Conservation (phyloP, 73 alveolate species). For the Blepharisma stoltei region DNA sequence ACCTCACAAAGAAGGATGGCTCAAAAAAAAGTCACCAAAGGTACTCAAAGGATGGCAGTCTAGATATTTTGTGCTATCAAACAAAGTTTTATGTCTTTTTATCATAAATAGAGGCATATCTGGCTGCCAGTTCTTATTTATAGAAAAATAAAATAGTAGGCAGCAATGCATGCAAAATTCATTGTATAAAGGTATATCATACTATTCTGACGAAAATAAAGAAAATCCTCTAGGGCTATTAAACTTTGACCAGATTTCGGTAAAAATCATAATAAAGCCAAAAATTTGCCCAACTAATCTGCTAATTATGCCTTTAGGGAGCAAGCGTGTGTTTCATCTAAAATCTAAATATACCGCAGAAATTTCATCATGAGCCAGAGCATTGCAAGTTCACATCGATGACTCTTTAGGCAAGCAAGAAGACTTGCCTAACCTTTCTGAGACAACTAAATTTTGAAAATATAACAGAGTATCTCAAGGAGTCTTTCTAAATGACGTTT, state of each 20-base stretch:
- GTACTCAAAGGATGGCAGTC: constrained; percentile 1
- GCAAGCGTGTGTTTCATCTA: constrained; percentile 37
- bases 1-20: constrained; percentile 30
- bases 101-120: too few species aligned
- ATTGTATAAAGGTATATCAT: too few species aligned
- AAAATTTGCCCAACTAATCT: background rate
- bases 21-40: constrained; percentile 13
- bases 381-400: constrained; percentile 36
- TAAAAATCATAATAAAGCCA: constrained; percentile 9
- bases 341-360: constrained; percentile 40
- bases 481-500: constrained; percentile 61
- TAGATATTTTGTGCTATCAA: constrained; percentile 37
- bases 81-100: constrained; percentile 32
- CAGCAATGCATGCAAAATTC: too few species aligned
- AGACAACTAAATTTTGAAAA: constrained; percentile 39
- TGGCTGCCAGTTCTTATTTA: too few species aligned
- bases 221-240: constrained; percentile 40
- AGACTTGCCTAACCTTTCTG: background rate
- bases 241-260: constrained; percentile 45
- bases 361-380: constrained; percentile 48
- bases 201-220: constrained; percentile 39
- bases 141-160: too few species aligned
- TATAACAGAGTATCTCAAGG: constrained; percentile 56
- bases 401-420: background rate
- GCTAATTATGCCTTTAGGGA: constrained; percentile 24